A percentile compares a stretch with the other conserved stretches of the same genome.
These are phyloP conservation scores for Friedmanniomyces simplex DNA, from an alignment of 495 filamentous ascomycete genomes.

Conservation along the genomic window DNA sequence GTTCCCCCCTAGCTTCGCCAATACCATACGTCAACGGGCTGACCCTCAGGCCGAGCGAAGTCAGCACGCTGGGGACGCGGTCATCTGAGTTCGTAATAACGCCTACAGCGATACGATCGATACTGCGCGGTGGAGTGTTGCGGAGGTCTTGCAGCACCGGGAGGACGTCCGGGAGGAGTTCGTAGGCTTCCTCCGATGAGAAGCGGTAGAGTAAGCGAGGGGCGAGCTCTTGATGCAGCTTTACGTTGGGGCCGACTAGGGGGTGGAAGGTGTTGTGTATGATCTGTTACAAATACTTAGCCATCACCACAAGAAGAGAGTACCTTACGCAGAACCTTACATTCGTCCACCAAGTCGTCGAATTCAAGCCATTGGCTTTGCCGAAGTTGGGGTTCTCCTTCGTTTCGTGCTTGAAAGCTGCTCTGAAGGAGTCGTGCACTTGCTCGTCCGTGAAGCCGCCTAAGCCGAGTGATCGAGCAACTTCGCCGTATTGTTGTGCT, in stretches of 20 bases:
- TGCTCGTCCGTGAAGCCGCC: constrained; percentile 27
- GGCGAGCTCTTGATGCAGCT: constrained; percentile 41
- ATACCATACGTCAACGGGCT: constrained; percentile 23
- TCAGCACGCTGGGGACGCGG: constrained; percentile 50
- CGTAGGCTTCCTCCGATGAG: constrained; percentile 51
- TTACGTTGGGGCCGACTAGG: constrained; percentile 21
- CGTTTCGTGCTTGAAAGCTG: constrained; percentile 43
- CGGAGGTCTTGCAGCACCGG: constrained; percentile 43
- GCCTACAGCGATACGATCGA: constrained; percentile 42
- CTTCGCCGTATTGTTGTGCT: constrained; percentile 49
- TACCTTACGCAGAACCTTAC: constrained; percentile 27
- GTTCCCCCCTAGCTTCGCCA: neutral
- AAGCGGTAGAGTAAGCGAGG: constrained; percentile 50
- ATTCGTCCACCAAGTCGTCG: constrained; percentile 62
- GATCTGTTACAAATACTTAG: constrained; percentile 23
- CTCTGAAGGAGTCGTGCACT: constrained; percentile 34
- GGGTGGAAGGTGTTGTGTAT: constrained; percentile 38
- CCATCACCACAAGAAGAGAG: neutral
- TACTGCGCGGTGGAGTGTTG: neutral
- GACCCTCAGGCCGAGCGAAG: constrained; percentile 50
- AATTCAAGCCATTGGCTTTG: constrained; percentile 42
- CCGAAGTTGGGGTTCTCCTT: constrained; percentile 58
- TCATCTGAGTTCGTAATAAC: constrained; percentile 73
- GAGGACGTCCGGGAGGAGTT: constrained; percentile 43
- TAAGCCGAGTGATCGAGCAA: constrained; percentile 50